Conservation (phyloP, 345 rosid species). For the Eucalyptus camaldulensis region DNA sequence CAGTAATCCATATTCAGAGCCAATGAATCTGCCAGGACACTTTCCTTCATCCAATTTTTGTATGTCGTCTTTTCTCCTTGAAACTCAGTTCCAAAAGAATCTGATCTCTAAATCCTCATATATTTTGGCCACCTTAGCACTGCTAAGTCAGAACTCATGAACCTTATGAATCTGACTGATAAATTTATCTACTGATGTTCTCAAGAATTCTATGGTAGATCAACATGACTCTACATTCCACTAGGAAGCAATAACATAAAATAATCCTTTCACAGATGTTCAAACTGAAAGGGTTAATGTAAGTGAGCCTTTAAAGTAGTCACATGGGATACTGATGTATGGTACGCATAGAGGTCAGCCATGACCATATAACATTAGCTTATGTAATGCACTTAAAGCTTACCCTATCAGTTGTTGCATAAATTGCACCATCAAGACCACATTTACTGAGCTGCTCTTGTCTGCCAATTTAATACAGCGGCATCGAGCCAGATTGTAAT, state of each 20-base stretch:
- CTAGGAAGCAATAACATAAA: not conserved
- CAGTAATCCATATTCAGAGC: not conserved
- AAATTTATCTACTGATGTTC: not conserved
- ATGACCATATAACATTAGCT: not conserved
- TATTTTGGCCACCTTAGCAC: not conserved
- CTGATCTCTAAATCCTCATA: not conserved
- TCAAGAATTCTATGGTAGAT: not conserved
- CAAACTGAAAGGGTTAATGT: not conserved
- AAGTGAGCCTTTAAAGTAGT: not conserved
- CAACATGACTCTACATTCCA: not conserved
- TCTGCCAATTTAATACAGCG: conserved; percentile 12
- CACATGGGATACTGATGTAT: not conserved
- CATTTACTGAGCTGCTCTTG: conserved; percentile 39
- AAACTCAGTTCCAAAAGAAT: not conserved
- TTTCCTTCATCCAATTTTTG: not conserved
- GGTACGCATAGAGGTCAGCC: not conserved
- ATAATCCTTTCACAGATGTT: not conserved
- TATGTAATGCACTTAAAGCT: not conserved
- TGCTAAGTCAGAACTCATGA: not conserved
- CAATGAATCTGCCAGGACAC: not conserved
- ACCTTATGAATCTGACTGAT: not conserved
- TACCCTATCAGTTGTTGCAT: conserved; percentile 34
- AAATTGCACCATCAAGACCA: conserved; percentile 44
- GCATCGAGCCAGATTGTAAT: not conserved
- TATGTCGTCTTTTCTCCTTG: not conserved